Evolutionary conservation across 1,139 yeast genomes (phyloP).

Genomic region (Candida smagusa): DNA sequence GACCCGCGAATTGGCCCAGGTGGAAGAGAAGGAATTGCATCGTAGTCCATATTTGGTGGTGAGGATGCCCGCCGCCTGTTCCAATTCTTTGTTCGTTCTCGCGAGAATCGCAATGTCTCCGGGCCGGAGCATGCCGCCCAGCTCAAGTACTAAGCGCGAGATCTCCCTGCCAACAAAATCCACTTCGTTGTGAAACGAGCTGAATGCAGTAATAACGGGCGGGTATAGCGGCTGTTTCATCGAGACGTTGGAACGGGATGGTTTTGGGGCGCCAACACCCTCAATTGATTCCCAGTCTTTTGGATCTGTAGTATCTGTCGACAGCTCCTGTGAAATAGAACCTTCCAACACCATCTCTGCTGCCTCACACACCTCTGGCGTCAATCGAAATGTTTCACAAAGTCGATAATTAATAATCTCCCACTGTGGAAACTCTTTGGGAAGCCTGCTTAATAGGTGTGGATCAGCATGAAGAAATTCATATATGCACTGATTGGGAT

Average conservation of each 20-base stretch:
- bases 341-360: slow-evolving; percentile 23
- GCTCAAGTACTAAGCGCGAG: slow-evolving; percentile 36
- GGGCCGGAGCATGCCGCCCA: slow-evolving; percentile 44
- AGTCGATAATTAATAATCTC: slow-evolving; percentile 29
- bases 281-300: slow-evolving; percentile 35
- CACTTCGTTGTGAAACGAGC: slow-evolving; percentile 31
- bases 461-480: slow-evolving; percentile 59
- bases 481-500: slow-evolving; percentile 69
- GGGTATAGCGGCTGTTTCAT: slow-evolving; percentile 19
- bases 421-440: slow-evolving; percentile 23
- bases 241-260: slow-evolving; percentile 12
- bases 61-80: slow-evolving; percentile 39
- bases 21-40: slow-evolving; percentile 43
- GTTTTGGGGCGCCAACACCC: slow-evolving; percentile 12
- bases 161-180: slow-evolving; percentile 46
- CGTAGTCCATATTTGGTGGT: slow-evolving; percentile 37
- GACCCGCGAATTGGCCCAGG: slow-evolving; percentile 53
- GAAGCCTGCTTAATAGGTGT: slow-evolving; percentile 44
- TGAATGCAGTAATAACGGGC: slow-evolving; percentile 26
- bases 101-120: slow-evolving; percentile 56
- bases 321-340: slow-evolving; percentile 21
- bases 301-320: slow-evolving; percentile 23
- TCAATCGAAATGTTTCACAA: slow-evolving; percentile 54
- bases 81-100: slow-evolving; percentile 52
- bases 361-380: slow-evolving; percentile 36